Evolutionary conservation across 306 rosid species (phyloP).

Genomic region (Arachis hypogaea): DNA sequence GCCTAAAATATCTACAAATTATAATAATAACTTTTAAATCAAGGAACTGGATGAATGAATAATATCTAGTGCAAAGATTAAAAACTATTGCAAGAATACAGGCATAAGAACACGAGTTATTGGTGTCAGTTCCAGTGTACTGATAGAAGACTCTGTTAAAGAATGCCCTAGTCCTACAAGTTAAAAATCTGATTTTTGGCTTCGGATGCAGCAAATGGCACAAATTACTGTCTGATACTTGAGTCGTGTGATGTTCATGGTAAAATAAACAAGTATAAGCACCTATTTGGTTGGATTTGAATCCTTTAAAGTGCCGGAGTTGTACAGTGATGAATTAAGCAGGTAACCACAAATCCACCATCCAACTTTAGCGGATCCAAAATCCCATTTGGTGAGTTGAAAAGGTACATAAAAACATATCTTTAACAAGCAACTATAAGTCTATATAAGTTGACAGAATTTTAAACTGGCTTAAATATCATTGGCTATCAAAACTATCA

Average conservation of each 20-base stretch:
- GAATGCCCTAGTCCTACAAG: background rate
- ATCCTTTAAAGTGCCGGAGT: too few species aligned
- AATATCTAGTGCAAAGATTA: background rate
- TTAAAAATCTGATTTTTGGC: background rate
- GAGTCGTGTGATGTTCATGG: background rate
- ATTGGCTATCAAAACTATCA: background rate
- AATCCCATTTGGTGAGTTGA: conserved; percentile 20
- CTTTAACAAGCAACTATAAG: conserved; percentile 6
- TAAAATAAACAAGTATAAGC: background rate
- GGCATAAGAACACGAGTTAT: background rate
- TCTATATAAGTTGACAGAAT: background rate
- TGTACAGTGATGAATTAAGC: too few species aligned
- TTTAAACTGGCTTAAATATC: background rate
- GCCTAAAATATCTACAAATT: background rate
- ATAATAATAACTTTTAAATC: background rate
- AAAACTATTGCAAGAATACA: background rate
- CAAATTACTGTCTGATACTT: background rate
- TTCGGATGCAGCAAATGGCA: too few species aligned
- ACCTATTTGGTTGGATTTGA: conserved; percentile 8
- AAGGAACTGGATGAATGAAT: background rate
- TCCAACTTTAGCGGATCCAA: too few species aligned
- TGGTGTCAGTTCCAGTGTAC: background rate
- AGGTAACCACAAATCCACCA: too few species aligned
- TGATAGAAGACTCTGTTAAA: background rate
- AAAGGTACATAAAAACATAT: background rate